Evolutionary conservation across 805 yeast genomes (phyloP).

Genomic region (Wickerhamomyces bisporus): DNA sequence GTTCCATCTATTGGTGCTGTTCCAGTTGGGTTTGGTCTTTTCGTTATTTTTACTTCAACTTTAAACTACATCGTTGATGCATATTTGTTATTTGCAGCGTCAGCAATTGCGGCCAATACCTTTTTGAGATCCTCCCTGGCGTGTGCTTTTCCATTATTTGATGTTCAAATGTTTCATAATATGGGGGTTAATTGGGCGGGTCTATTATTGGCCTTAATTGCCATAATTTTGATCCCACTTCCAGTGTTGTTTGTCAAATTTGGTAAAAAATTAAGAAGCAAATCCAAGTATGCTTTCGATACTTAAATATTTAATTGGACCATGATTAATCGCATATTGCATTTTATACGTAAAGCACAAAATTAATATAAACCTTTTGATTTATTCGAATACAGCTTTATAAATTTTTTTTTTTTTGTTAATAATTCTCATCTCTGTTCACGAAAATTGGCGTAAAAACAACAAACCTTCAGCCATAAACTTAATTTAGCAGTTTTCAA

Average conservation of each 20-base stretch:
- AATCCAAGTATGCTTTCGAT: conserved; percentile 55
- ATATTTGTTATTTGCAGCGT: conserved; percentile 68
- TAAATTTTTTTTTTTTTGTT: no score
- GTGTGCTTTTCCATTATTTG: conserved; percentile 68
- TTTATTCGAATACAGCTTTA: no score
- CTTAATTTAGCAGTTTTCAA: no score
- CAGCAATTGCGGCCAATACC: conserved; percentile 72
- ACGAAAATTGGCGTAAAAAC: no score
- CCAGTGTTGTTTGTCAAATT: conserved; percentile 60
- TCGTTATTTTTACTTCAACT: conserved; percentile 63
- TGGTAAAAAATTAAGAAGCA: conserved; percentile 51
- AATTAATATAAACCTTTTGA: no score
- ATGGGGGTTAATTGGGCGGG: conserved; percentile 82
- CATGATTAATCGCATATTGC: no score
- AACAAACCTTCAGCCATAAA: no score
- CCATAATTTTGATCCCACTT: conserved; percentile 53
- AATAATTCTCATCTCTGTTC: no score
- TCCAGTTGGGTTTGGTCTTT: conserved; percentile 62
- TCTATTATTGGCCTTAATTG: conserved; percentile 60
- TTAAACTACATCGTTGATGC: conserved; percentile 70
- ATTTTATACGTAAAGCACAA: no score
- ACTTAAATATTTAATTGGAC: no score
- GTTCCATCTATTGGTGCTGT: conserved; percentile 67
- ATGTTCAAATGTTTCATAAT: conserved; percentile 59
- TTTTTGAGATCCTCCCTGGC: conserved; percentile 64